Conservation (phyloP, 2,329 filamentous ascomycete genomes). For the Metarhizium sp. region DNA sequence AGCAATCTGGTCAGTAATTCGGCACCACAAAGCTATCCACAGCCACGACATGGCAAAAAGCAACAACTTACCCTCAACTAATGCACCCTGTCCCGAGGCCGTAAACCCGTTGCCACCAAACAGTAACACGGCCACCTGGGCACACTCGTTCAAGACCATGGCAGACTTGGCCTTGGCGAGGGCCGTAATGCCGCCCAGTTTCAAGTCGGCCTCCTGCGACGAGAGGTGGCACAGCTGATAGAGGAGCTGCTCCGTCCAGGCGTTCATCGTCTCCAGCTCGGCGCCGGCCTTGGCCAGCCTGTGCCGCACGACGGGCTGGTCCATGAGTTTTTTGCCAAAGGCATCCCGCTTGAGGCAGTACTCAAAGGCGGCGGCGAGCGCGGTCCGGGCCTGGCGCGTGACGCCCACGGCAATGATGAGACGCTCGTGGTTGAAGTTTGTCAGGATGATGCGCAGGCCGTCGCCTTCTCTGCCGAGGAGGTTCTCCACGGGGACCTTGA, state of each 20-base stretch:
- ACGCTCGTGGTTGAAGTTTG: slow-evolving; percentile 49
- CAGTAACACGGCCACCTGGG: slow-evolving; percentile 42
- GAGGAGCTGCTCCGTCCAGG: slow-evolving; percentile 52
- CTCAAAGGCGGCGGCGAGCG: slow-evolving; percentile 39
- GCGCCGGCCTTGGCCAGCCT: slow-evolving; percentile 50
- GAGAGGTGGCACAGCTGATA: slow-evolving; percentile 40
- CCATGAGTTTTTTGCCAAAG: slow-evolving; percentile 48
- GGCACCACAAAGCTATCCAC: not conserved
- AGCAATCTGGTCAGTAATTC: slow-evolving; percentile 14
- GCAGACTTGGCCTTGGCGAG: slow-evolving; percentile 38
- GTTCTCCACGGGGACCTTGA: slow-evolving; percentile 35
- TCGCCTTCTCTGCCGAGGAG: slow-evolving; percentile 40
- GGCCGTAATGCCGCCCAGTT: slow-evolving; percentile 20
- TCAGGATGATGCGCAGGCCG: slow-evolving; percentile 49
- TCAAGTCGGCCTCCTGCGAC: slow-evolving; percentile 19
- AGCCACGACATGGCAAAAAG: slow-evolving; percentile 20
- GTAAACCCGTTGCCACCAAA: slow-evolving; percentile 44
- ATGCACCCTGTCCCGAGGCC: slow-evolving; percentile 34
- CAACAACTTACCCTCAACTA: slow-evolving; percentile 37
- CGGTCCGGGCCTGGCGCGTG: slow-evolving; percentile 47
- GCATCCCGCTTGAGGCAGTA: slow-evolving; percentile 45
- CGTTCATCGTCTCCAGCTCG: slow-evolving; percentile 51
- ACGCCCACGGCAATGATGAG: slow-evolving; percentile 47
- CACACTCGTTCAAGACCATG: slow-evolving; percentile 42
- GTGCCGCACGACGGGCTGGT: slow-evolving; percentile 47